A percentile compares a stretch with the other conserved stretches of the same genome.
Conservation (phyloP, 352 stramenopile genomes). For the Phytophthora colocasiae region DNA sequence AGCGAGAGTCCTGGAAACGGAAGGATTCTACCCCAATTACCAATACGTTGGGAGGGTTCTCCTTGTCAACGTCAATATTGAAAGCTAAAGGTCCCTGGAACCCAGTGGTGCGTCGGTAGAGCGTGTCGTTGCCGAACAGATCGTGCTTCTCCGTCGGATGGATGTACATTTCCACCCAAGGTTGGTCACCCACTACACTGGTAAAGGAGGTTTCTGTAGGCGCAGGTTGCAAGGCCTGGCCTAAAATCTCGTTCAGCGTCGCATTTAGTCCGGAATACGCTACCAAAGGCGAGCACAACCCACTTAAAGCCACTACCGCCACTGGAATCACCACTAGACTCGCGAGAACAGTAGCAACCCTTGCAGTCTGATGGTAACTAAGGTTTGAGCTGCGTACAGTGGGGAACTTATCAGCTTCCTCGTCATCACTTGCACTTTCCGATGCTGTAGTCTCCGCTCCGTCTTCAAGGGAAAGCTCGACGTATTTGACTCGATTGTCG, state of each 20-base stretch:
- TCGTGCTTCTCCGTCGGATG: constrained; percentile 24
- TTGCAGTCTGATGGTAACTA: background rate
- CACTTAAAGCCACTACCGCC: constrained; percentile 4
- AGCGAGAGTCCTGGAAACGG: constrained; percentile 56
- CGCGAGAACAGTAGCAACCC: background rate
- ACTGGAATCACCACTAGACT: constrained; percentile 11
- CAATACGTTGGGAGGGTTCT: constrained; percentile 54
- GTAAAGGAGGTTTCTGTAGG: constrained; percentile 10
- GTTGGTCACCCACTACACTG: constrained; percentile 10
- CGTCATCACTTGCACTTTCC: background rate
- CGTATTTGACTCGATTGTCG: constrained; percentile 10
- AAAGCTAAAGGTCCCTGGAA: constrained; percentile 56
- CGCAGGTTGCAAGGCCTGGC: constrained; percentile 22
- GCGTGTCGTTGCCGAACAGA: constrained; percentile 23
- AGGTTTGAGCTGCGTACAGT: background rate
- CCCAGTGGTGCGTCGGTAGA: constrained; percentile 35
- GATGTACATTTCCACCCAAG: constrained; percentile 29
- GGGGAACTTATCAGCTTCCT: background rate
- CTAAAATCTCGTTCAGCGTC: constrained; percentile 26
- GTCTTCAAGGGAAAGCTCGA: constrained; percentile 15
- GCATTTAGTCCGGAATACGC: constrained; percentile 27
- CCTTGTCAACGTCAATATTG: constrained; percentile 39
- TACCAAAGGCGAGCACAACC: constrained; percentile 20
- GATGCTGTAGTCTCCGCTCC: background rate
- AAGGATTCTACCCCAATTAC: constrained; percentile 65